These are phyloP conservation scores for Salix brachista DNA, from an alignment of 345 rosid genomes.

Conservation along the genomic window DNA sequence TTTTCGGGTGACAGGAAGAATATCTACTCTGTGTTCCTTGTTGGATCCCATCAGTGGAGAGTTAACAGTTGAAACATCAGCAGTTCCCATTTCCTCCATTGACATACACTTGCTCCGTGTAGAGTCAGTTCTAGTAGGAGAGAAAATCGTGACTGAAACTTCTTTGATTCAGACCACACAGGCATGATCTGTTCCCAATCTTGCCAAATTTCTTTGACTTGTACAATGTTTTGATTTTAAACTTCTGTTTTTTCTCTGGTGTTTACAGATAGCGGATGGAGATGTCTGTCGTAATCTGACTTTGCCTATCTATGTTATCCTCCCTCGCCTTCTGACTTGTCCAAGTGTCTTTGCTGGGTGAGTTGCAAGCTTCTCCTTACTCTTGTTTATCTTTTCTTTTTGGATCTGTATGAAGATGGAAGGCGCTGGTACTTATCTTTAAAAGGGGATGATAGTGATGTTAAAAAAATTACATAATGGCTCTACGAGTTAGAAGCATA, in stretches of 20 bases:
- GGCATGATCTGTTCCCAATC: slow-evolving; percentile 30
- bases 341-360: slow-evolving; percentile 91
- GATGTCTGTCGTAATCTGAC: slow-evolving; percentile 66
- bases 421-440: not conserved
- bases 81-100: slow-evolving; percentile 65
- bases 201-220: not conserved
- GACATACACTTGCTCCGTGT: slow-evolving; percentile 70
- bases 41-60: slow-evolving; percentile 76
- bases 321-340: slow-evolving; percentile 83
- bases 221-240: slow-evolving; percentile 1
- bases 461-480: no score
- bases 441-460: not conserved
- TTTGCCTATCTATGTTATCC: slow-evolving; percentile 68
- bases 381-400: not conserved
- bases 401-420: no score
- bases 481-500: no score
- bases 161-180: slow-evolving; percentile 90
- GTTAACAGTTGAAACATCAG: slow-evolving; percentile 71
- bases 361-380: slow-evolving; percentile 14
- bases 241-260: not conserved
- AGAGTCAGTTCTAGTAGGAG: slow-evolving; percentile 77
- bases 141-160: slow-evolving; percentile 72
- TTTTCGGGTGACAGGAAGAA: slow-evolving; percentile 73
- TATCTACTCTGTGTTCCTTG: slow-evolving; percentile 66
- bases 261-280: slow-evolving; percentile 77